These are phyloP conservation scores for Exophiala sp. DNA, from an alignment of 2,329 filamentous ascomycete genomes.

Conservation along the genomic window DNA sequence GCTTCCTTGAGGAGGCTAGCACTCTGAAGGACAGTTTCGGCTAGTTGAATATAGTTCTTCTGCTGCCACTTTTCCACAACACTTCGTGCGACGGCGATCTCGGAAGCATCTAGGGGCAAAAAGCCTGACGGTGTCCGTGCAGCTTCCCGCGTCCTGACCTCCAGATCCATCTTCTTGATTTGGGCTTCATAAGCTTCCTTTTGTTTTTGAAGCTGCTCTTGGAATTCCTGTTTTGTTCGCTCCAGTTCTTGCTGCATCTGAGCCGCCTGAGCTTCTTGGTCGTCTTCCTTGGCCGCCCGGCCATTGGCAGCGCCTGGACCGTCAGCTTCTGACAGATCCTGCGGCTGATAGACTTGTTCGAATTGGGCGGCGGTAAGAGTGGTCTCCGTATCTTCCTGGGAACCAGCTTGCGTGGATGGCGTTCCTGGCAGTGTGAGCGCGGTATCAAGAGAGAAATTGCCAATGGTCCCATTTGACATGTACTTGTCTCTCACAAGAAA, in stretches of 20 bases:
- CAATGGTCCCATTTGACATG: slow-evolving; percentile 85
- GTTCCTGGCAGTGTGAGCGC: slow-evolving; percentile 91
- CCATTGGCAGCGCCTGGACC: slow-evolving; percentile 70
- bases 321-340: slow-evolving; percentile 70
- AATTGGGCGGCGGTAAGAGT: slow-evolving; percentile 71
- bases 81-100: slow-evolving; percentile 63
- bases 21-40: slow-evolving; percentile 81
- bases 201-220: slow-evolving; percentile 75
- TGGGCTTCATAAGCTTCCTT: slow-evolving; percentile 79
- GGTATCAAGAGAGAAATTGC: slow-evolving; percentile 94
- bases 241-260: slow-evolving; percentile 78
- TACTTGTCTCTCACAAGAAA: slow-evolving; percentile 91
- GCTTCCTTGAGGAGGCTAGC: slow-evolving; percentile 87
- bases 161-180: slow-evolving; percentile 63
- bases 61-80: slow-evolving; percentile 71
- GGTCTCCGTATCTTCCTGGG: slow-evolving; percentile 31
- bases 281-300: slow-evolving; percentile 63
- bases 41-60: slow-evolving; percentile 87
- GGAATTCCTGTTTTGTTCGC: slow-evolving; percentile 79
- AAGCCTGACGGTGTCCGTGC: slow-evolving; percentile 37
- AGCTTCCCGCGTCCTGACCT: slow-evolving; percentile 49
- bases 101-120: slow-evolving; percentile 59
- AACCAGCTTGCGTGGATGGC: slow-evolving; percentile 62
- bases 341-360: slow-evolving; percentile 75
- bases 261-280: slow-evolving; percentile 66